Evolutionary conservation across 2,329 filamentous ascomycete genomes (phyloP).

Genomic region (Aphanocladium album): DNA sequence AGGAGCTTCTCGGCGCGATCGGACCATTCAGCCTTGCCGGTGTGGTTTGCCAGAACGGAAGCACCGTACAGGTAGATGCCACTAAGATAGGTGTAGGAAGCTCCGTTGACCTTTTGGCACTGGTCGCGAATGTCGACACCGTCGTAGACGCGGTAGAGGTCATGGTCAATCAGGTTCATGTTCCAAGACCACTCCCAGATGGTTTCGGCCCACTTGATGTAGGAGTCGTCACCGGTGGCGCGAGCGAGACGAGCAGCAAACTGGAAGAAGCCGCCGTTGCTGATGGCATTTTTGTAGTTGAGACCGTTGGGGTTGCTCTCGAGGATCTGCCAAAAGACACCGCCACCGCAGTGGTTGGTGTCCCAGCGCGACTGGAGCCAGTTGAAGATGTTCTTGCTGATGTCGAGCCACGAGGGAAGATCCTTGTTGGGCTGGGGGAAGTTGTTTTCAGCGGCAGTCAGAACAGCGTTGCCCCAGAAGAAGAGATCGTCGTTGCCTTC

Average conservation of each 20-base stretch:
- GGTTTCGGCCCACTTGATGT: constrained; percentile 61
- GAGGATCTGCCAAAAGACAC: constrained; percentile 73
- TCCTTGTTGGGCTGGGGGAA: constrained; percentile 48
- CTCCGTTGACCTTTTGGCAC: constrained; percentile 47
- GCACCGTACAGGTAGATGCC: constrained; percentile 63
- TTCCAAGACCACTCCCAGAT: constrained; percentile 60
- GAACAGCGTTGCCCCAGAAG: constrained; percentile 62
- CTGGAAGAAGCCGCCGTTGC: constrained; percentile 80
- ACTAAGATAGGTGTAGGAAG: constrained; percentile 61
- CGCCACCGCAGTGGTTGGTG: constrained; percentile 57
- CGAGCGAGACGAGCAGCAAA: constrained; percentile 70
- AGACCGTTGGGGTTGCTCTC: constrained; percentile 63
- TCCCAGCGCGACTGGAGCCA: constrained; percentile 65
- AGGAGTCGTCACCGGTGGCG: constrained; percentile 62
- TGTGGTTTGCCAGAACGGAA: constrained; percentile 59
- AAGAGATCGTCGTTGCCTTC: constrained; percentile 65
- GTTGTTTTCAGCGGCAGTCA: constrained; percentile 58
- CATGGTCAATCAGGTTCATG: constrained; percentile 51
- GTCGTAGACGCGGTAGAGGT: constrained; percentile 53
- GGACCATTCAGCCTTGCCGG: constrained; percentile 48
- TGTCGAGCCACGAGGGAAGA: constrained; percentile 53
- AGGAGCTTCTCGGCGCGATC: constrained; percentile 49
- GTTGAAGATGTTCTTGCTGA: constrained; percentile 65
- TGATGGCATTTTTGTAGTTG: constrained; percentile 68
- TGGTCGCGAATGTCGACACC: constrained; percentile 51